phyloP scores from a whole-genome alignment of 2,329 filamentous ascomycete genomes.

The Ilyonectria mors-panacis region DNA sequence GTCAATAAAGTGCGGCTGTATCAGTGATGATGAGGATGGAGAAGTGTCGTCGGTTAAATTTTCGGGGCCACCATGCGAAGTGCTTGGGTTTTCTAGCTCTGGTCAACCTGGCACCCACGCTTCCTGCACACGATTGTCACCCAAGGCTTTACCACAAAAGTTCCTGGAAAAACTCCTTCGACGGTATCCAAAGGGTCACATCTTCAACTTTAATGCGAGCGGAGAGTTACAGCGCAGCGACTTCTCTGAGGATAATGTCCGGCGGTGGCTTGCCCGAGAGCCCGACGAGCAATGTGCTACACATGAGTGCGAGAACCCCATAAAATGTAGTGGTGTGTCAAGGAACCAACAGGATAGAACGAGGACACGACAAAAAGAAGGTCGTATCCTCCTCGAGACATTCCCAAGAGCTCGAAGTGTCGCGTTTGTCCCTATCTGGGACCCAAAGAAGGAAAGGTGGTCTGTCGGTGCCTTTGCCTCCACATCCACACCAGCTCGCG shows the following conservation, averaged over 20 bases:
- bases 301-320: too few relatives aligned
- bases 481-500: slow-evolving; percentile 59
- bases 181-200: slow-evolving; percentile 61
- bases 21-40: slow-evolving; percentile 24
- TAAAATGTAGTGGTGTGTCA: neutral
- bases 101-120: slow-evolving; percentile 51
- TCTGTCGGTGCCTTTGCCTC: slow-evolving; percentile 66
- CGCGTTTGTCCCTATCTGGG: slow-evolving; percentile 65
- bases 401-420: slow-evolving; percentile 63
- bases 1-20: slow-evolving; percentile 23
- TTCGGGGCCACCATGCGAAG: slow-evolving; percentile 43
- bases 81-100: slow-evolving; percentile 58
- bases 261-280: neutral
- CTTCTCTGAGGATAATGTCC: slow-evolving; percentile 42
- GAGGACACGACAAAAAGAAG: slow-evolving; percentile 27
- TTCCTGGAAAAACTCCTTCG: slow-evolving; percentile 59
- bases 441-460: slow-evolving; percentile 61
- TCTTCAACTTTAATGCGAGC: slow-evolving; percentile 61
- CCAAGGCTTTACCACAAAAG: slow-evolving; percentile 53
- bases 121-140: slow-evolving; percentile 15
- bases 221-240: slow-evolving; percentile 54
- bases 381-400: slow-evolving; percentile 48
- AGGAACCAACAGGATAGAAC: slow-evolving; percentile 29
- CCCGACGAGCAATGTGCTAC: neutral
- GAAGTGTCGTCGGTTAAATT: neutral